These are phyloP conservation scores for Alternaria sp. DNA, from an alignment of 2,329 filamentous ascomycete genomes.

Conservation along the genomic window DNA sequence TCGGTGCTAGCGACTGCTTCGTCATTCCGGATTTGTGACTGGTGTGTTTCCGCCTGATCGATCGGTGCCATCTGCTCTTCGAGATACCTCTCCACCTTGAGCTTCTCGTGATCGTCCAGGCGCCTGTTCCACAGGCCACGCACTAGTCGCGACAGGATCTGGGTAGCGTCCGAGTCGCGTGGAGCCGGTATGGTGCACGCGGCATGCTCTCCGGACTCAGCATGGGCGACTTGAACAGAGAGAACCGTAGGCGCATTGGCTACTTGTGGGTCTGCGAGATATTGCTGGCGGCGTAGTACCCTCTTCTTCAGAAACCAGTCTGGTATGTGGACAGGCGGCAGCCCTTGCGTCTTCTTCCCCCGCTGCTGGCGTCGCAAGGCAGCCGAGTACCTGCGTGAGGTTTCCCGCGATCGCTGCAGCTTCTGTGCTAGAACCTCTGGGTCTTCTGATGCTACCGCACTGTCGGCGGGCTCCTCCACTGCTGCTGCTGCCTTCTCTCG, in stretches of 20 bases:
- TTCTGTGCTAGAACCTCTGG: conserved; percentile 45
- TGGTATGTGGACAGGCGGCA: conserved; percentile 58
- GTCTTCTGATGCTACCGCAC: conserved; percentile 35
- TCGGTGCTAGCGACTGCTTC: conserved; percentile 9
- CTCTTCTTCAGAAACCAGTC: conserved; percentile 62
- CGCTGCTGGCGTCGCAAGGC: conserved; percentile 44
- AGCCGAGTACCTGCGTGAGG: conserved; percentile 42
- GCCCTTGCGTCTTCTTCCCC: conserved; percentile 39
- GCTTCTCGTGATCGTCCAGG: conserved; percentile 30
- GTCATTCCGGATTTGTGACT: conserved; percentile 5
- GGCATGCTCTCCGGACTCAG: conserved; percentile 32
- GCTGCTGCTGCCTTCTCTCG: conserved; percentile 20
- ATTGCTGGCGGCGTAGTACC: conserved; percentile 52
- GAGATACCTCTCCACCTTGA: conserved; percentile 28
- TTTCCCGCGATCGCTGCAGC: conserved; percentile 44
- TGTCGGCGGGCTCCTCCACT: conserved; percentile 27
- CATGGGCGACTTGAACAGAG: conserved; percentile 31
- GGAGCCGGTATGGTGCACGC: conserved; percentile 29
- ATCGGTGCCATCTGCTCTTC: conserved; percentile 16
- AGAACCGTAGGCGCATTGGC: conserved; percentile 22
- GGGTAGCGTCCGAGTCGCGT: conserved; percentile 23
- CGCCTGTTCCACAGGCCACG: conserved; percentile 31
- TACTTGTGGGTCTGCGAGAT: conserved; percentile 9
- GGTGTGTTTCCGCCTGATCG: conserved; percentile 2
- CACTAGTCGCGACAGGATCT: conserved; percentile 32